Base-by-base conservation (phyloP, 2,329 filamentous ascomycete genomes). In the Cyclaneusma minus region DNA sequence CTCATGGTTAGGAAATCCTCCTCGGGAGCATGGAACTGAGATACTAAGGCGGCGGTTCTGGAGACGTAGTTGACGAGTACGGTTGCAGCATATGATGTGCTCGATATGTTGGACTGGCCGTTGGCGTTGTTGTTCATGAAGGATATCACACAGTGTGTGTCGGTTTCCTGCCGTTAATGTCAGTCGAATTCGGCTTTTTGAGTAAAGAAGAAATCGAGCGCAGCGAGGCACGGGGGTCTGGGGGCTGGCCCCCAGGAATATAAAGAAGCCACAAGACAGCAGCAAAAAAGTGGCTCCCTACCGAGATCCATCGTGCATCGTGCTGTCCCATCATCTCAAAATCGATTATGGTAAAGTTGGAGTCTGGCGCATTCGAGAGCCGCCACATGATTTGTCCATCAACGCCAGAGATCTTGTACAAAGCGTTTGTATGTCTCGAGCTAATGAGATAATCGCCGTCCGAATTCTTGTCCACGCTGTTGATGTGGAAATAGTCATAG, bases 401-500 rank as follows among this genome's bases (percentile, higher is more conserved):
- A 3, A 42, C 40, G 10, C 56, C 53, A 25, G 56, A 48, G 21
- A 58, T 47, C 30, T 56, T 55, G 11, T 49, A 49, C 20, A 68
- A 39, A 21, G 49, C 48, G 16, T 49, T 45, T 15, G 51, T 44
- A 29, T 54, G 51, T 12, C 58, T 52, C 1, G 50, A 45, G 1
- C 55, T 62, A 22, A 62, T 40, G 4, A 57, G 41, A 22, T 52
- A 58, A 29, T 58, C 53, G 7, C 54, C 60, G 2, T 51, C 44
- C 3, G 39, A 34, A 34, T 62, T 58, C 42, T 64, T 64, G 39
- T 60, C 57, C 29, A 64, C 48, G 22, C 56, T 60, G 42, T 64
- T 67, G 41, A 68, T 56, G 40, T 67, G 63, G 45, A 66, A 64
- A 42, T 58, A 67, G 37, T 68, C 63, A 50, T 56, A 67, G 2